Percentiles rank a stretch among this genome's conserved stretches.
Evolutionary conservation across 306 rosid genomes (phyloP).

Genomic region (Prunus persica): Prunus_persica_NCBIv2 NC_034015.1:17000501-17001000

Average conservation of each 20-base stretch:
- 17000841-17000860: conserved; percentile 82
- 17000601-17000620: conserved; percentile 62
- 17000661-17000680: conserved; percentile 66
- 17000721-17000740: conserved; percentile 54
- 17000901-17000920: conserved; percentile 75
- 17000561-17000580: conserved; percentile 54
- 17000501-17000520: conserved; percentile 51
- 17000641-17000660: conserved; percentile 59
- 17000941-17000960: conserved; percentile 67
- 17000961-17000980: conserved; percentile 69
- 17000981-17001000: conserved; percentile 70
- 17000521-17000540: conserved; percentile 71
- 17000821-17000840: conserved; percentile 78
- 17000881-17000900: conserved; percentile 72
- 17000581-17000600: conserved; percentile 67
- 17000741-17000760: conserved; percentile 75
- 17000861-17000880: conserved; percentile 79
- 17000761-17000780: conserved; percentile 69
- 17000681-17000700: conserved; percentile 59
- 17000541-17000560: conserved; percentile 59
- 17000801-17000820: conserved; percentile 83
- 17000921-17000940: conserved; percentile 90
- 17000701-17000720: conserved; percentile 49
- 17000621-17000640: conserved; percentile 44
- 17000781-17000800: conserved; percentile 74